These are phyloP conservation scores for Penicillium canariense DNA, from an alignment of 495 filamentous ascomycete genomes.

Conservation along the genomic window DNA sequence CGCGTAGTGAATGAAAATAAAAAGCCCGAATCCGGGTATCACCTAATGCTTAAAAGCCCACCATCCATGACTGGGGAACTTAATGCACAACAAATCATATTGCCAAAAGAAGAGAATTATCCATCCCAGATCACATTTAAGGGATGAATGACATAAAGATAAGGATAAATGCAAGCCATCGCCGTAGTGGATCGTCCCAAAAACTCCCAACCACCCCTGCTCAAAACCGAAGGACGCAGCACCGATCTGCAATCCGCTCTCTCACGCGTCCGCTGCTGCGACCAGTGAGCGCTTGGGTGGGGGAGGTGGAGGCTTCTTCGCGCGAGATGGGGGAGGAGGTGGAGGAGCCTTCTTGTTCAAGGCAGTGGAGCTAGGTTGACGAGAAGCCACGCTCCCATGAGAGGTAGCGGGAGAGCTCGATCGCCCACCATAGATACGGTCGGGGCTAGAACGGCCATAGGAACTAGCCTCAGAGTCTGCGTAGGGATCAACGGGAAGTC, in stretches of 20 bases:
- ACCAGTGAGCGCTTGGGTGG: conserved; percentile 47
- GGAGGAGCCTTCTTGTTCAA: conserved; percentile 71
- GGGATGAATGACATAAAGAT: not conserved
- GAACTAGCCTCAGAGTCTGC: conserved; percentile 59
- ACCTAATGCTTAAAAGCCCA: not conserved
- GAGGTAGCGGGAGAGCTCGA: conserved; percentile 64
- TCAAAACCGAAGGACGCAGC: conserved; percentile 5
- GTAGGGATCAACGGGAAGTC: conserved; percentile 55
- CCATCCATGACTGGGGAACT: not conserved
- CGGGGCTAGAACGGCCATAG: conserved; percentile 56
- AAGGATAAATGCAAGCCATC: conserved; percentile 4
- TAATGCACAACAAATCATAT: not conserved
- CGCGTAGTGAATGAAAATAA: not conserved
- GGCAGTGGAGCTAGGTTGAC: conserved; percentile 52
- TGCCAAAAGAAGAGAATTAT: not conserved
- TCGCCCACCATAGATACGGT: conserved; percentile 51
- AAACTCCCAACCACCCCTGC: conserved; percentile 18
- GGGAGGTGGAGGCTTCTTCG: conserved; percentile 72
- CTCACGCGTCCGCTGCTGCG: conserved; percentile 30
- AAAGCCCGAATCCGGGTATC: too few species aligned
- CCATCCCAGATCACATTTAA: not conserved
- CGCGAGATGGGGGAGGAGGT: conserved; percentile 75
- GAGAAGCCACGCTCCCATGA: conserved; percentile 57
- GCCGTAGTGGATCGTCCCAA: not conserved
- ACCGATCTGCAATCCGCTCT: not conserved